Evolutionary conservation across 2,329 filamentous ascomycete species (phyloP).

Genomic region (Fusarium siculi): DNA sequence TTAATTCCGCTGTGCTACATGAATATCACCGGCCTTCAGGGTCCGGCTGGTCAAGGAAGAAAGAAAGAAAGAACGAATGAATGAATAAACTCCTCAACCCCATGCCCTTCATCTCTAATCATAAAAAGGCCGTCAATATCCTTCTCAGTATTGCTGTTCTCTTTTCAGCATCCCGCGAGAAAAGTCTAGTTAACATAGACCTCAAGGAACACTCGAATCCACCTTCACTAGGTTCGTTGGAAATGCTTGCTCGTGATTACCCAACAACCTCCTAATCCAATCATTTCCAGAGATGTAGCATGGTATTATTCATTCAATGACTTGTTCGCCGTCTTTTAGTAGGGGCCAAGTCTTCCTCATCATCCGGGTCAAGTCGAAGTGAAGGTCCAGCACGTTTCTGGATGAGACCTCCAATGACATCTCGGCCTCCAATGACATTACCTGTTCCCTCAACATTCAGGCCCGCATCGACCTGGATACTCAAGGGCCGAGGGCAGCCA

Average conservation of each 20-base stretch:
- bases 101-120: not conserved
- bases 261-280: not conserved
- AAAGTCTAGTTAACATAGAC: not conserved
- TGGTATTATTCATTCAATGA: slow-evolving; percentile 2
- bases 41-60: not conserved
- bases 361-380: slow-evolving; percentile 29
- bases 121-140: slow-evolving; percentile 8
- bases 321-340: slow-evolving; percentile 42
- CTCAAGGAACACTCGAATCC: not conserved
- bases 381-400: slow-evolving; percentile 28
- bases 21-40: not conserved
- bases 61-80: not conserved
- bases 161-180: not conserved
- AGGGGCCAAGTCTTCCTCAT: slow-evolving; percentile 27
- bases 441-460: slow-evolving; percentile 56
- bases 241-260: not conserved
- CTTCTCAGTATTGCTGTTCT: not conserved
- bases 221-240: not conserved
- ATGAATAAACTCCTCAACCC: slow-evolving; percentile 3
- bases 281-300: not conserved
- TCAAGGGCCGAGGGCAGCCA: slow-evolving; percentile 54
- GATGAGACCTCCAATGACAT: slow-evolving; percentile 45
- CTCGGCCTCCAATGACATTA: slow-evolving; percentile 56
- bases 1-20: not conserved
- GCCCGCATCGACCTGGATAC: slow-evolving; percentile 58